A percentile compares a stretch with the other conserved stretches of the same genome.
Conservation (phyloP, 257 asterid species). For the Buddleja alternifolia region DNA sequence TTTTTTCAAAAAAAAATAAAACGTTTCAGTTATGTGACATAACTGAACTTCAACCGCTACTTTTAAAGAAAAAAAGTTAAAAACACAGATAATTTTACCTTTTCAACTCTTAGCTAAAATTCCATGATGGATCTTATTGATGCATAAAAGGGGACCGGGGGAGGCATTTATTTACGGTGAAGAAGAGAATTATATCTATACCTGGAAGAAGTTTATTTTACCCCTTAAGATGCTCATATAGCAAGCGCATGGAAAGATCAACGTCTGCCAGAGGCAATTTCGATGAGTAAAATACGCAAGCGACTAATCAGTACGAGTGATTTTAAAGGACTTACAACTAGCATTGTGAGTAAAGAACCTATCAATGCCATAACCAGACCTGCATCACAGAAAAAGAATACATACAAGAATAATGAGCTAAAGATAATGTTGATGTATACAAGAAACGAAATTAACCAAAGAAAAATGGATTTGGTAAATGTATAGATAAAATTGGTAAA, state of each 20-base stretch:
- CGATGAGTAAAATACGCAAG: neutral
- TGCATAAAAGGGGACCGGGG: too few species aligned
- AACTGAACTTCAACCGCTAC: too few species aligned
- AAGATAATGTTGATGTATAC: neutral
- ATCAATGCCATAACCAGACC: slow-evolving; percentile 88
- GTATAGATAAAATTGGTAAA: too few species aligned
- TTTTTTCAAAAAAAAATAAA: too few species aligned
- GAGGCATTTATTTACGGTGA: too few species aligned
- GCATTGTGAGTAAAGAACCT: slow-evolving; percentile 91
- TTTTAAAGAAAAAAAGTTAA: too few species aligned
- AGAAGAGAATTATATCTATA: slow-evolving; percentile 24
- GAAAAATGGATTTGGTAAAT: too few species aligned
- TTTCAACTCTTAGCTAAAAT: too few species aligned
- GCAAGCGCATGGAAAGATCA: slow-evolving; percentile 92
- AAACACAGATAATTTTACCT: too few species aligned
- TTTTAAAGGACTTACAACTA: slow-evolving; percentile 59
- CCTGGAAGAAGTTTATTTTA: slow-evolving; percentile 64
- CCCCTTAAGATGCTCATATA: slow-evolving; percentile 80
- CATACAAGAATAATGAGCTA: neutral
- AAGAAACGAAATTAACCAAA: too few species aligned
- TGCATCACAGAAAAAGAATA: slow-evolving; percentile 23
- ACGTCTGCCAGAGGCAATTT: slow-evolving; percentile 48
- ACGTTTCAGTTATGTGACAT: too few species aligned
- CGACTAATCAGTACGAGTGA: neutral
- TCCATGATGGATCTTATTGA: too few species aligned